Evolutionary conservation across 371 early-diverging fungal genomes (phyloP).

Genomic region (Syncephalastrum contaminatum): DNA sequence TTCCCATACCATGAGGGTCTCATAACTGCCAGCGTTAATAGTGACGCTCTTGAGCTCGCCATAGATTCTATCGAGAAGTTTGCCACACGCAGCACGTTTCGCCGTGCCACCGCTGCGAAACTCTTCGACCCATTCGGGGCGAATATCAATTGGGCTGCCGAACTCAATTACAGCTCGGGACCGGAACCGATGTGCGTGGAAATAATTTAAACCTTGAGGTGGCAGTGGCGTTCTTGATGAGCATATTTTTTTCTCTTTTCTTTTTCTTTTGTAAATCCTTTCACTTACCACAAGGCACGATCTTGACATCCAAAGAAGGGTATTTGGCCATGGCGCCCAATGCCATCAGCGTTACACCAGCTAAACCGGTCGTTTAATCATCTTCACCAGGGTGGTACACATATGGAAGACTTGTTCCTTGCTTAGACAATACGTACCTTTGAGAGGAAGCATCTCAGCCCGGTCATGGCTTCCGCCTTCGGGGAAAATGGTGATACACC

Average conservation of each 20-base stretch:
- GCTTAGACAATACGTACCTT: constrained; percentile 61
- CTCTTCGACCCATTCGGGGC: constrained; percentile 71
- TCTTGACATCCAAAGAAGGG: constrained; percentile 78
- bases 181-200: constrained; percentile 91
- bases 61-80: constrained; percentile 69
- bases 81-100: constrained; percentile 74
- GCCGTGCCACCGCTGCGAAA: constrained; percentile 77
- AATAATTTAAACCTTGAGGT: constrained; percentile 76
- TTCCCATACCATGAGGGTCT: constrained; percentile 73
- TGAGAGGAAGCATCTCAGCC: constrained; percentile 89
- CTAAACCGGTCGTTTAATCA: constrained; percentile 21
- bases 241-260: not conserved
- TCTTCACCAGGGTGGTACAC: not conserved
- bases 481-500: constrained; percentile 92
- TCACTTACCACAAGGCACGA: constrained; percentile 76
- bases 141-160: constrained; percentile 80
- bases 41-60: constrained; percentile 79
- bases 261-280: not conserved
- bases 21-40: constrained; percentile 84
- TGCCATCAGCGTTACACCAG: constrained; percentile 85
- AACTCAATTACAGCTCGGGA: constrained; percentile 93
- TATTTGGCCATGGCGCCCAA: constrained; percentile 83
- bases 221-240: too few species aligned
- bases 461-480: constrained; percentile 96
- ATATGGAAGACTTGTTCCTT: too few species aligned